Conservation (phyloP, 2,329 filamentous ascomycete genomes). For the Fusarium nurragi region DNA sequence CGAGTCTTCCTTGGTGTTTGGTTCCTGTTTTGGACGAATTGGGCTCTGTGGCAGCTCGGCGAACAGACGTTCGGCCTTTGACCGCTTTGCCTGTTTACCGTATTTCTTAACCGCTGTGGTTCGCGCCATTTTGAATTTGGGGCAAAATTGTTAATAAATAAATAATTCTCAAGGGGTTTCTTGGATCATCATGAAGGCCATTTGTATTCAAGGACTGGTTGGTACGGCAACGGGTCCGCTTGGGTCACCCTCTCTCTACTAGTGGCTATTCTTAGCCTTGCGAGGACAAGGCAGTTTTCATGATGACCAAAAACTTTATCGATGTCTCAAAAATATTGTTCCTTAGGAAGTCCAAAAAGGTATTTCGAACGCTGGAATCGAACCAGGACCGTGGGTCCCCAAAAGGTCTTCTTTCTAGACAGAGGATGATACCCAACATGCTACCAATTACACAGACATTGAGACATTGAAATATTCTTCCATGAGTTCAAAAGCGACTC, state of each 20-base stretch:
- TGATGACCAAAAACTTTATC: no score
- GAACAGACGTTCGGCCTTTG: conserved; percentile 60
- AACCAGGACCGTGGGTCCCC: no score
- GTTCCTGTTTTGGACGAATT: conserved; percentile 46
- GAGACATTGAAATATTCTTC: neutral
- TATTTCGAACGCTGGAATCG: no score
- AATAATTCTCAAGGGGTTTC: neutral
- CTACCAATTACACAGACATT: neutral
- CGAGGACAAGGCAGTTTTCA: neutral
- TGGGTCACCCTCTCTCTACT: neutral
- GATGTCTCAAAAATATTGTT: neutral
- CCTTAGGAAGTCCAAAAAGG: no score
- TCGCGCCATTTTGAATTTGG: conserved; percentile 55
- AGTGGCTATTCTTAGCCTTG: neutral
- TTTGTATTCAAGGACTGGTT: conserved; percentile 30
- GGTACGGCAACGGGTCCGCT: conserved; percentile 36
- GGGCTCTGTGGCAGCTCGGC: conserved; percentile 63
- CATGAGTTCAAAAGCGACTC: neutral
- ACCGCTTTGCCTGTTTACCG: conserved; percentile 59
- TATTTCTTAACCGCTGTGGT: conserved; percentile 58
- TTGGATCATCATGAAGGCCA: conserved; percentile 1
- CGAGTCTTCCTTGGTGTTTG: conserved; percentile 33
- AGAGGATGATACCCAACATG: no score
- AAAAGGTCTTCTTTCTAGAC: no score
- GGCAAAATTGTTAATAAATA: neutral